These are phyloP conservation scores for Aspergillus ostianus DNA, from an alignment of 495 filamentous ascomycete species.

Conservation along the genomic window DNA sequence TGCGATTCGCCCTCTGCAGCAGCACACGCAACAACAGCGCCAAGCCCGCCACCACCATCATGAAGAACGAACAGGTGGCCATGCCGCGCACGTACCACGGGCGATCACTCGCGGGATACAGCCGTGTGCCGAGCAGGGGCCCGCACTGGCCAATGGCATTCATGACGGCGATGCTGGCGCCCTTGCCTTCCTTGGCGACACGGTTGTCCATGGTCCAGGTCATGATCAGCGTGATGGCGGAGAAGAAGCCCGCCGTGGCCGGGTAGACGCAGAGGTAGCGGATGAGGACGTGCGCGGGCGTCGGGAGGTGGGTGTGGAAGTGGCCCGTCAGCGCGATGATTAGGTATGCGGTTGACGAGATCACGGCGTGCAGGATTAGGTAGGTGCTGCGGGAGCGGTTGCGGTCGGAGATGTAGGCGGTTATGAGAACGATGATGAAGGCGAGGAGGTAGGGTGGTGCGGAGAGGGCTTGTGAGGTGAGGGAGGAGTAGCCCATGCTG, in stretches of 20 bases:
- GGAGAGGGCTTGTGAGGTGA: slow-evolving; percentile 53
- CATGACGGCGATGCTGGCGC: slow-evolving; percentile 55
- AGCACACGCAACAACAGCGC: slow-evolving; percentile 47
- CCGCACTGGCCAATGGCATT: slow-evolving; percentile 64
- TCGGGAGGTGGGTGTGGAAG: slow-evolving; percentile 36
- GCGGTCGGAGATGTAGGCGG: slow-evolving; percentile 53
- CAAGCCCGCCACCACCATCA: slow-evolving; percentile 49
- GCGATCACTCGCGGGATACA: slow-evolving; percentile 56
- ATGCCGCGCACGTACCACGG: slow-evolving; percentile 61
- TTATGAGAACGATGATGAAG: slow-evolving; percentile 48
- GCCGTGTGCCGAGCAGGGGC: slow-evolving; percentile 57
- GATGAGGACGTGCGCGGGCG: slow-evolving; percentile 31
- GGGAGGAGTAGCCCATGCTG: slow-evolving; percentile 50
- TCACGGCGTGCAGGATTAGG: slow-evolving; percentile 48
- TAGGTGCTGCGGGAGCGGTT: slow-evolving; percentile 46
- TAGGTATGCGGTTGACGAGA: slow-evolving; percentile 62
- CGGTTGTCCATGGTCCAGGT: slow-evolving; percentile 68
- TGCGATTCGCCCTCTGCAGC: slow-evolving; percentile 42
- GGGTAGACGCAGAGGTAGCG: slow-evolving; percentile 59
- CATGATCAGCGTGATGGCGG: slow-evolving; percentile 59
- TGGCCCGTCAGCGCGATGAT: slow-evolving; percentile 47
- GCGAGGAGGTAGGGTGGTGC: slow-evolving; percentile 57
- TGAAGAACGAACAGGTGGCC: slow-evolving; percentile 57
- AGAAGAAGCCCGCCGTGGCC: slow-evolving; percentile 59
- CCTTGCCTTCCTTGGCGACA: slow-evolving; percentile 51